Base-by-base conservation (phyloP, 306 rosid species). In the Trichosanthes cucumerina region DNA sequence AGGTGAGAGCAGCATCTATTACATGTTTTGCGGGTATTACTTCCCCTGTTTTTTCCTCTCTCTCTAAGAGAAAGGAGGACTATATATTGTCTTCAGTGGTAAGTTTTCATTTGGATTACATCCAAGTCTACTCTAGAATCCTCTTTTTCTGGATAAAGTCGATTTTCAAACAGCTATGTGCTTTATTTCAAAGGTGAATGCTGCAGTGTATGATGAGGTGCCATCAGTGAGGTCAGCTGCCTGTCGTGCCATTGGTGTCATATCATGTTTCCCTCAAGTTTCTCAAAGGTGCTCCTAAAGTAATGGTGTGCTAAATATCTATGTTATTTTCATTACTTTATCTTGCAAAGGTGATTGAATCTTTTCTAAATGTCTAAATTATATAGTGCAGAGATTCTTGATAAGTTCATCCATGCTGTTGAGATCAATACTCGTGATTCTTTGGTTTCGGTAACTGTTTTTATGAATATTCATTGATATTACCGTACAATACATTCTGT, bases 21-120 rank as follows among this genome's bases (percentile, higher is more conserved):
- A 95, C 97, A 6, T 95, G 98, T 85, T 95, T 91, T 85, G 98
- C 98, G 75, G 98, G 98, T 36, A 86, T 95, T 81, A 95, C 98
- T 80, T 92, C 97, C 44, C 75, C 93, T 9, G 97, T 95, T 70
- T 95, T 91, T 86, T 79, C 80, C 80, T 86, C 89, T 79, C 87
- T 92, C 75, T 4, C 83, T 8, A 82, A 84, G 87, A 91, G 88
- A 81, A 89, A 91, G 82, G 90, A 84, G 80, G 88, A 87, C 70
- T 88, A 88, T 83, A 83, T 95, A 82, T 80, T 87, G 77, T 89
- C 87, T 50, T 84, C 91, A 53, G 79, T 83, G 79, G 98, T 95
- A 91, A 89, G 96, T 84, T 80, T 70, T 28, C 44, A 16, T 85
- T 44, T 59, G 77, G 62, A 21, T 8, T 64, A 56, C 65, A 28